phyloP scores from a whole-genome alignment of 2,329 filamentous ascomycete genomes.

The Penicillium sp. region DNA sequence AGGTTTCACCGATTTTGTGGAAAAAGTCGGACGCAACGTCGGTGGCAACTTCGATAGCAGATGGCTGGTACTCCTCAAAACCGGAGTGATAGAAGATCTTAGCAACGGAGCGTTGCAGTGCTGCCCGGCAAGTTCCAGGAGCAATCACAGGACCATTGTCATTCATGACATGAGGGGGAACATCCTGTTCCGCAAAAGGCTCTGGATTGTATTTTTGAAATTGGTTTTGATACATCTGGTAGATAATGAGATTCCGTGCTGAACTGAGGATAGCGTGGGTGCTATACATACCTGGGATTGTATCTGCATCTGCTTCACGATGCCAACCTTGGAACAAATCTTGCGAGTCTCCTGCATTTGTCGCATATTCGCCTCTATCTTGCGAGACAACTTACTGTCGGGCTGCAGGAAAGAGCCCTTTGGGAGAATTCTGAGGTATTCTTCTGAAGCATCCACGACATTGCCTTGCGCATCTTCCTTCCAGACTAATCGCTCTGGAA shows the following conservation, averaged over 20 bases:
- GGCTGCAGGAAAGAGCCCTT: constrained; percentile 74
- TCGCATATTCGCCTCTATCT: constrained; percentile 85
- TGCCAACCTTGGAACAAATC: constrained; percentile 90
- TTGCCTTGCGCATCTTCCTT: constrained; percentile 85
- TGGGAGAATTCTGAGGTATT: constrained; percentile 76
- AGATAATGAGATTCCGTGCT: constrained; percentile 7
- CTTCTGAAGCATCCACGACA: constrained; percentile 82
- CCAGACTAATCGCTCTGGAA: constrained; percentile 78
- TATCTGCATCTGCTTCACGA: constrained; percentile 99
- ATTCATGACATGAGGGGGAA: constrained; percentile 83
- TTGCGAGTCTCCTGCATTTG: constrained; percentile 98
- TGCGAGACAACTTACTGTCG: constrained; percentile 70
- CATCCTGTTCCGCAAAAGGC: constrained; percentile 82
- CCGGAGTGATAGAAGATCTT: constrained; percentile 96
- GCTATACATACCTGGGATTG: constrained; percentile 74
- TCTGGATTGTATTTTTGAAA: constrained; percentile 95
- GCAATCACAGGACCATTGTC: constrained; percentile 88
- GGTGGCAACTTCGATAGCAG: constrained; percentile 84
- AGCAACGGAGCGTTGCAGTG: constrained; percentile 84
- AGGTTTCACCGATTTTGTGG: constrained; percentile 73
- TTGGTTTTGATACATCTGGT: constrained; percentile 90
- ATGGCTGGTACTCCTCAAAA: constrained; percentile 96
- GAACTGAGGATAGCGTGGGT: not conserved
- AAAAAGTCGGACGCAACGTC: constrained; percentile 91
- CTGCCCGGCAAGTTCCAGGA: constrained; percentile 75